A percentile compares a stretch with the other conserved stretches of the same genome.
These are phyloP conservation scores for Amanita inopinata DNA, from an alignment of 768 basidiomycete genomes.

Conservation along the genomic window DNA sequence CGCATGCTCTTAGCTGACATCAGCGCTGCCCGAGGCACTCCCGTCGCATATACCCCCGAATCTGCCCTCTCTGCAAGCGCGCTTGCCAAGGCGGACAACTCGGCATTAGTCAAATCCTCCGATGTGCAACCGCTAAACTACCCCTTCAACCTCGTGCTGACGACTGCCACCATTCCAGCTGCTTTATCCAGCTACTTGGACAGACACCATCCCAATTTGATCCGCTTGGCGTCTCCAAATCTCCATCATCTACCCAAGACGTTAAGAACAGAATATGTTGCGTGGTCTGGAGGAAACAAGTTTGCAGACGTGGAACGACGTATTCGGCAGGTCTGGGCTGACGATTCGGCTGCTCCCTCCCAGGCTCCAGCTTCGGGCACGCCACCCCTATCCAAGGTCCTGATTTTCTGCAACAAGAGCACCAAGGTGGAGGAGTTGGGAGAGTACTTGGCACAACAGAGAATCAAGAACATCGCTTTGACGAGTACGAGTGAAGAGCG, in stretches of 20 bases:
- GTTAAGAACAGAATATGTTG: conserved; percentile 63
- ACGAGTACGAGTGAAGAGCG: conserved; percentile 53
- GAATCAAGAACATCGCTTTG: conserved; percentile 54
- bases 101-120: conserved; percentile 6
- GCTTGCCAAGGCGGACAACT: conserved; percentile 14
- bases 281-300: conserved; percentile 74
- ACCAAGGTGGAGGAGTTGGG: conserved; percentile 57
- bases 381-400: conserved; percentile 46
- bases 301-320: conserved; percentile 71
- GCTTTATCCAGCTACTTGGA: conserved; percentile 60
- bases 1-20: conserved; percentile 62
- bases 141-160: conserved; percentile 76
- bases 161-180: conserved; percentile 81
- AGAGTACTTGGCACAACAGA: conserved; percentile 45
- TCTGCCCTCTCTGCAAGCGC: conserved; percentile 13
- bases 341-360: conserved; percentile 43
- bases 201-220: conserved; percentile 47
- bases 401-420: conserved; percentile 80
- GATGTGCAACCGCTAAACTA: conserved; percentile 31
- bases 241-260: conserved; percentile 70
- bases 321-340: conserved; percentile 65
- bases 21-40: conserved; percentile 45
- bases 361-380: conserved; percentile 12
- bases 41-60: conserved; percentile 24
- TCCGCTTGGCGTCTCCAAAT: conserved; percentile 72